Conservation (phyloP, 805 yeast species). For the Blastobotrys mokoenaii region DNA sequence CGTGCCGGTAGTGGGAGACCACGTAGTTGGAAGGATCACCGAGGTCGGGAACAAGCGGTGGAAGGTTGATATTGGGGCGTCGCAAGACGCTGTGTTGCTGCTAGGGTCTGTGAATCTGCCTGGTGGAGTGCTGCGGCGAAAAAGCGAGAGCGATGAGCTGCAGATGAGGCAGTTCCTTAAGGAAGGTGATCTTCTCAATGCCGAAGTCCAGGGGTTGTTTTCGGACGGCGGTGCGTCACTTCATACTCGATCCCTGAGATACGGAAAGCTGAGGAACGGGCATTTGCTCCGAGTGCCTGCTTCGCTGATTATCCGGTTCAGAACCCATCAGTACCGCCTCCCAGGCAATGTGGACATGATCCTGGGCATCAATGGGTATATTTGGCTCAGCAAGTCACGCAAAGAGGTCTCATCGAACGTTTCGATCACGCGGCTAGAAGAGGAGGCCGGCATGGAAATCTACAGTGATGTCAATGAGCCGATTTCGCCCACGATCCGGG, state of each 20-base stretch:
- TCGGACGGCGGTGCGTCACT: slow-evolving; percentile 88
- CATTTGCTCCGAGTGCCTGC: slow-evolving; percentile 73
- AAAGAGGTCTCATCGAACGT: slow-evolving; percentile 29
- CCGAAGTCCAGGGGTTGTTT: slow-evolving; percentile 87
- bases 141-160: slow-evolving; percentile 89
- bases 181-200: slow-evolving; percentile 92
- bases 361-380: slow-evolving; percentile 88
- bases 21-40: slow-evolving; percentile 84
- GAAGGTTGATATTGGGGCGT: slow-evolving; percentile 96
- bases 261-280: slow-evolving; percentile 93
- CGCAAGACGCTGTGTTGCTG: slow-evolving; percentile 85
- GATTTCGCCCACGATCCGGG: slow-evolving; percentile 52
- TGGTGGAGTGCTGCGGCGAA: slow-evolving; percentile 91
- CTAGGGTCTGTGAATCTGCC: slow-evolving; percentile 95
- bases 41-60: slow-evolving; percentile 92
- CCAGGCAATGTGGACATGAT: slow-evolving; percentile 92
- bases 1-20: slow-evolving; percentile 94
- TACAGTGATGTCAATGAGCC: slow-evolving; percentile 82
- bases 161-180: slow-evolving; percentile 91
- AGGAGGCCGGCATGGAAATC: slow-evolving; percentile 83
- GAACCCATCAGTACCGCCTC: slow-evolving; percentile 78
- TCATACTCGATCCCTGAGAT: slow-evolving; percentile 90
- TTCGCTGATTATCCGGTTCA: slow-evolving; percentile 72
- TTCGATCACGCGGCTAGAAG: slow-evolving; percentile 77
- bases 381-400: slow-evolving; percentile 77